Conservation (phyloP, 768 basidiomycete species). For the Pleurotus tuoliensis region DNA sequence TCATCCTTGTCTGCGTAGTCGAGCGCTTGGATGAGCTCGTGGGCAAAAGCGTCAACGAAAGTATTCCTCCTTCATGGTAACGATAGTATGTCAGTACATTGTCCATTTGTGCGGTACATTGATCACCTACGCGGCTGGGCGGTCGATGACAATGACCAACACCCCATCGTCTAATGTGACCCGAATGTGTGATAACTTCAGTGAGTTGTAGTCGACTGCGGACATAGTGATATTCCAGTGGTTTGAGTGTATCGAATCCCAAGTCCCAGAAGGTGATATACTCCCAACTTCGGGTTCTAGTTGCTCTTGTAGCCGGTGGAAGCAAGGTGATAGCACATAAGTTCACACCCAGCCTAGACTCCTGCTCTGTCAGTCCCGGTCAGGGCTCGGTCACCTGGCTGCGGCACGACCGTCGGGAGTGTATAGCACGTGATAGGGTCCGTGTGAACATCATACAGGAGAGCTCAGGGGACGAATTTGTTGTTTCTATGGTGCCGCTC, state of each 20-base stretch:
- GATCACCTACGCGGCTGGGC: constrained; percentile 39
- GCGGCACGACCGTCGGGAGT: too few species aligned
- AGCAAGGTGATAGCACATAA: neutral
- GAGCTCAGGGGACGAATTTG: too few species aligned
- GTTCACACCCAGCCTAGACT: neutral
- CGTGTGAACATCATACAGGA: too few species aligned
- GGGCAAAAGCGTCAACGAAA: constrained; percentile 26
- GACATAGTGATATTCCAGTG: neutral
- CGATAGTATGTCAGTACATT: neutral
- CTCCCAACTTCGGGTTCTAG: neutral
- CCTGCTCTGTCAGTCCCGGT: too few species aligned
- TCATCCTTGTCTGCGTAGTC: constrained; percentile 48
- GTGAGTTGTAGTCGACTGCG: constrained; percentile 23
- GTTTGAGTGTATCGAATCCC: neutral
- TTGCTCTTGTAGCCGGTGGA: neutral
- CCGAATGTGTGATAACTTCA: constrained; percentile 39
- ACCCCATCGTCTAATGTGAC: constrained; percentile 40
- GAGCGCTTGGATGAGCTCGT: constrained; percentile 40
- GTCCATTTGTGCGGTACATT: neutral
- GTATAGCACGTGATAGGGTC: too few species aligned
- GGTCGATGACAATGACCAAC: constrained; percentile 41
- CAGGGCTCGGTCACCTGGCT: too few species aligned
- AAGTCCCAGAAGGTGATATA: neutral
- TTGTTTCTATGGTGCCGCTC: too few species aligned
- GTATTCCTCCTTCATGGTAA: constrained; percentile 38